Conservation (phyloP, 805 yeast species). For the Candida xiaguanensis region DNA sequence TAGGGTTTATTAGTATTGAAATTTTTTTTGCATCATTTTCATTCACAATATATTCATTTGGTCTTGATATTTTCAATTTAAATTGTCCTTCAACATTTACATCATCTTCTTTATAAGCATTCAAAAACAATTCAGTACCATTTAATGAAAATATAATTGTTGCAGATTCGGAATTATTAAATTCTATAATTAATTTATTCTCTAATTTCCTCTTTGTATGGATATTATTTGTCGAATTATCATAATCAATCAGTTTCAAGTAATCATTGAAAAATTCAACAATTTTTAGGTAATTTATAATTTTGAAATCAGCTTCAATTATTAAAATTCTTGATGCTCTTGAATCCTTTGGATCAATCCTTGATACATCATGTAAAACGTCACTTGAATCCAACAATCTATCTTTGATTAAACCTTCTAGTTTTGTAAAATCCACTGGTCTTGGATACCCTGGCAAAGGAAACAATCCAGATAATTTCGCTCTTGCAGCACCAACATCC, state of each 20-base stretch:
- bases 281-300: constrained; percentile 32
- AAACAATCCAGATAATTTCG: constrained; percentile 75
- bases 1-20: constrained; percentile 44
- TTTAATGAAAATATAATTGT: constrained; percentile 49
- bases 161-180: constrained; percentile 49
- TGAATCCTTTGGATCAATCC: constrained; percentile 38
- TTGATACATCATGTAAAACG: constrained; percentile 30
- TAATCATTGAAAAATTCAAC: constrained; percentile 44
- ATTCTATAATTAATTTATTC: constrained; percentile 44
- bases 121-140: constrained; percentile 25
- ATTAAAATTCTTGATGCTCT: constrained; percentile 29
- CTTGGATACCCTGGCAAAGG: constrained; percentile 67
- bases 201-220: constrained; percentile 32
- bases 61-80: constrained; percentile 20
- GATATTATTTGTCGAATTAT: constrained; percentile 29
- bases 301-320: constrained; percentile 28
- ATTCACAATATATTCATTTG: constrained; percentile 32
- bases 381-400: constrained; percentile 26
- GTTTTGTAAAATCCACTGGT: constrained; percentile 39
- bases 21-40: constrained; percentile 45
- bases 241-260: constrained; percentile 41
- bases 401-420: constrained; percentile 36
- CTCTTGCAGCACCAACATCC: constrained; percentile 67
- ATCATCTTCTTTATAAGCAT: constrained; percentile 22
- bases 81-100: constrained; percentile 10